Conservation (phyloP, 169 alveolate species). For the Theileria equi region DNA sequence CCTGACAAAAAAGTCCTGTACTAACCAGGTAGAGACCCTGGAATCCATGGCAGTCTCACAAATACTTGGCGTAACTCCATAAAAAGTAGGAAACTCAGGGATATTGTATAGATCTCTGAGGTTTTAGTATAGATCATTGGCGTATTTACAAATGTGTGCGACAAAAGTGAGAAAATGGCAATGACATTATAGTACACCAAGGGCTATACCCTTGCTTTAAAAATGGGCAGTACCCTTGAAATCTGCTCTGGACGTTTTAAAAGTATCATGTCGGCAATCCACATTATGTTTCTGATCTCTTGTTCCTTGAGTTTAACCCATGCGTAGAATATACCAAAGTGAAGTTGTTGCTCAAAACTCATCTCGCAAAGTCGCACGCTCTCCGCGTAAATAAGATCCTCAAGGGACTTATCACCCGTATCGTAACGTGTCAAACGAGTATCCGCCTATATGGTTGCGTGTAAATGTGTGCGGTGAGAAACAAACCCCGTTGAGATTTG, state of each 20-base stretch:
- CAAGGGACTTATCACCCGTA: conserved; percentile 75
- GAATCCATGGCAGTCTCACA: no score
- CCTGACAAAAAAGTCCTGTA: no score
- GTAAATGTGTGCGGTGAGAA: neutral
- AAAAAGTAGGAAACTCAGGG: no score
- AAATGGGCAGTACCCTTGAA: conserved; percentile 81
- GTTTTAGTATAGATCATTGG: no score
- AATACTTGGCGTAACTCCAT: no score
- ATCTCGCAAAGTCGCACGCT: conserved; percentile 91
- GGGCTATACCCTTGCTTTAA: conserved; percentile 53
- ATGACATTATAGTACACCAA: no score
- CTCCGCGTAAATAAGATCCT: conserved; percentile 94
- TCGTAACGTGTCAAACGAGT: conserved; percentile 26
- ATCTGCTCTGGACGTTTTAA: conserved; percentile 81
- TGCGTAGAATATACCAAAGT: conserved; percentile 94
- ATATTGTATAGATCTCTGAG: no score
- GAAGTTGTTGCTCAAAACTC: conserved; percentile 95
- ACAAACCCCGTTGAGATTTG: conserved; percentile 66
- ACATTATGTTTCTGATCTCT: conserved; percentile 94
- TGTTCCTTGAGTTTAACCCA: conserved; percentile 96
- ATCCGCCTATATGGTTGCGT: neutral
- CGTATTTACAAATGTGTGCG: no score
- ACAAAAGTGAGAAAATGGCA: no score
- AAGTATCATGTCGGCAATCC: conserved; percentile 96
- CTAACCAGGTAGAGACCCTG: no score